Evolutionary conservation across 352 stramenopile species (phyloP).

Genomic region (Detonula confervacea): DNA sequence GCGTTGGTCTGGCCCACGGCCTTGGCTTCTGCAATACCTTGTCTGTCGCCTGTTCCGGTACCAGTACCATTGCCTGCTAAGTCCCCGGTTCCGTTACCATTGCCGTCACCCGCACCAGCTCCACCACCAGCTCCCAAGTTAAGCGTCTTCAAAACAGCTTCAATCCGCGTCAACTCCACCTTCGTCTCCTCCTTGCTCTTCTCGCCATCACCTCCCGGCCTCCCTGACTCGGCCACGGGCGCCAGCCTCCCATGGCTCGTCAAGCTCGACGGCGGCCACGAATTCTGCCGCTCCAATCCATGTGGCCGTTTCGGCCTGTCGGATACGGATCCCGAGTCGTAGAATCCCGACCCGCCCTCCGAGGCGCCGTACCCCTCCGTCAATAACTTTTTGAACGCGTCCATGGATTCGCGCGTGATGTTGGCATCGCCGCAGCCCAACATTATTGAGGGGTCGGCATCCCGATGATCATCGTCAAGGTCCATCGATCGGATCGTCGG

Average conservation of each 20-base stretch:
- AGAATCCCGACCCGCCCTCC: too few species aligned
- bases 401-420: not conserved
- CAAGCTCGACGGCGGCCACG: slow-evolving; percentile 6
- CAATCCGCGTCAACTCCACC: not conserved
- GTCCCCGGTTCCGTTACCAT: not conserved
- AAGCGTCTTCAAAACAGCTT: slow-evolving; percentile 16
- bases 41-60: not conserved
- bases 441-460: not conserved
- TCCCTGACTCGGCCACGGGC: too few species aligned
- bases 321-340: not conserved
- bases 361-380: too few species aligned
- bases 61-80: not conserved
- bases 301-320: not conserved
- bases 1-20: too few species aligned
- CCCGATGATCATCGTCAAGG: not conserved
- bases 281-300: slow-evolving; percentile 12
- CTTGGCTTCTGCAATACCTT: too few species aligned
- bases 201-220: not conserved
- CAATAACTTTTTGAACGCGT: not conserved
- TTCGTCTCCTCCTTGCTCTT: slow-evolving; percentile 8
- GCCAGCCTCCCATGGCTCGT: not conserved
- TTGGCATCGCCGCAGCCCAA: too few species aligned
- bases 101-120: not conserved
- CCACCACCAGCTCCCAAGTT: too few species aligned
- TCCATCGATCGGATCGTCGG: too few species aligned